phyloP scores from a whole-genome alignment of 345 rosid genomes.

The Hibiscus mutabilis region DNA sequence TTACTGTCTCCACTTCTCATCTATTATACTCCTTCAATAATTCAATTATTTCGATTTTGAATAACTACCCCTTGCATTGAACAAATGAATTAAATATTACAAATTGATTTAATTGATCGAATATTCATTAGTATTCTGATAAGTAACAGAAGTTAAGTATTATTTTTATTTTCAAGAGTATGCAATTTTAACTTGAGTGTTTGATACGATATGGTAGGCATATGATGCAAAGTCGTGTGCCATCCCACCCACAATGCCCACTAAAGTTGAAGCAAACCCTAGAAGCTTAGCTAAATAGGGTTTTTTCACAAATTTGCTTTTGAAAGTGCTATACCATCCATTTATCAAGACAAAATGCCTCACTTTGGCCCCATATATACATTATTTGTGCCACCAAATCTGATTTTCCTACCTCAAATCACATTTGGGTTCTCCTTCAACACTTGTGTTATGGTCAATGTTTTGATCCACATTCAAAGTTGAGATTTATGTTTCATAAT shows the following conservation, averaged over 20 bases:
- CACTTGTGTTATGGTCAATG: not conserved
- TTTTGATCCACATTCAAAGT: not conserved
- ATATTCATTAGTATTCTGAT: no score
- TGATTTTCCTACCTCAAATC: not conserved
- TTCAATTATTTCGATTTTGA: not conserved
- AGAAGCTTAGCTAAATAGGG: not conserved
- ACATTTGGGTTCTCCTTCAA: not conserved
- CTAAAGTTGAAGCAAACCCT: constrained; percentile 9
- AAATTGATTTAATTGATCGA: no score
- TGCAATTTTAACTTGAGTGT: not conserved
- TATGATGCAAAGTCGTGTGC: not conserved
- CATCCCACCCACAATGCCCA: constrained; percentile 8
- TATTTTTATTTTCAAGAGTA: not conserved
- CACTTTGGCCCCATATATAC: constrained; percentile 6
- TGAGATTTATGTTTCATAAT: not conserved
- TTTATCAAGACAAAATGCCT: not conserved
- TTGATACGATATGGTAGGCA: constrained; percentile 9
- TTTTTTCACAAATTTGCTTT: not conserved
- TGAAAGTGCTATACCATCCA: not conserved
- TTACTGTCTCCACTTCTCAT: not conserved
- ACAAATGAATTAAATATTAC: no score
- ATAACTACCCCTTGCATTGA: no score
- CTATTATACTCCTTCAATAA: not conserved
- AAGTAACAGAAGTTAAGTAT: not conserved
- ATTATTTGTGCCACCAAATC: constrained; percentile 3